Conservation (phyloP, 1,139 yeast species). For the Candida anutae region DNA sequence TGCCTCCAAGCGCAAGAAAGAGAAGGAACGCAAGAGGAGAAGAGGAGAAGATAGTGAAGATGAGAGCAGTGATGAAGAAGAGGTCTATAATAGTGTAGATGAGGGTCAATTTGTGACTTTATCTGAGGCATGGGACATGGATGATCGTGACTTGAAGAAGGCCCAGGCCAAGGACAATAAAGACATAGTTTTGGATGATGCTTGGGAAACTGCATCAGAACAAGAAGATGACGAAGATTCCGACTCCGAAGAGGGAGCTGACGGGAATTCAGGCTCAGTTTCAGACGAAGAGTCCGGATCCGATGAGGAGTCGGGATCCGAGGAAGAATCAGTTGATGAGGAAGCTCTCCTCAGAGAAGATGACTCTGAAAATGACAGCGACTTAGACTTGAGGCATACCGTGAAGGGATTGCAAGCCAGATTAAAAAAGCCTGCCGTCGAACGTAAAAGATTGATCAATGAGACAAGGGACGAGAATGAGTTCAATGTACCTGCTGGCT, state of each 20-base stretch:
- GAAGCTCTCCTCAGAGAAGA: slow-evolving; percentile 13
- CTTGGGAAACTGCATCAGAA: slow-evolving; percentile 28
- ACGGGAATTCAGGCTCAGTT: no score
- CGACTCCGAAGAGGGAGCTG: slow-evolving; percentile 7
- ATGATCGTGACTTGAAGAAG: slow-evolving; percentile 42
- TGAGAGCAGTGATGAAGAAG: slow-evolving; percentile 20
- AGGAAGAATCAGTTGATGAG: slow-evolving; percentile 10
- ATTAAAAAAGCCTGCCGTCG: slow-evolving; percentile 26
- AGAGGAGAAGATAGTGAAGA: slow-evolving; percentile 10
- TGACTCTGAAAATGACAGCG: slow-evolving; percentile 15
- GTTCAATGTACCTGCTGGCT: slow-evolving; percentile 54
- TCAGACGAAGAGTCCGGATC: slow-evolving; percentile 13
- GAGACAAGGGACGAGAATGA: slow-evolving; percentile 66
- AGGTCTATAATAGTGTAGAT: slow-evolving; percentile 51
- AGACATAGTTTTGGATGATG: slow-evolving; percentile 37
- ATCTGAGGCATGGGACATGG: slow-evolving; percentile 86
- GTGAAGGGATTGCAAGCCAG: slow-evolving; percentile 22
- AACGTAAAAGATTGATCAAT: slow-evolving; percentile 34
- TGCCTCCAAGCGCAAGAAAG: slow-evolving; percentile 30
- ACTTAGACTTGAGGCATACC: slow-evolving; percentile 27
- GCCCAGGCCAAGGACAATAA: slow-evolving; percentile 11
- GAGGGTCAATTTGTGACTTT: slow-evolving; percentile 68
- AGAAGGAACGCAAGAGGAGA: slow-evolving; percentile 14
- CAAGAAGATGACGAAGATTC: slow-evolving; percentile 8
- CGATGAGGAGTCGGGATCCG: slow-evolving; percentile 10